These are phyloP conservation scores for Verbena officinalis DNA, from an alignment of 257 asterid genomes.

Conservation along the genomic window DNA sequence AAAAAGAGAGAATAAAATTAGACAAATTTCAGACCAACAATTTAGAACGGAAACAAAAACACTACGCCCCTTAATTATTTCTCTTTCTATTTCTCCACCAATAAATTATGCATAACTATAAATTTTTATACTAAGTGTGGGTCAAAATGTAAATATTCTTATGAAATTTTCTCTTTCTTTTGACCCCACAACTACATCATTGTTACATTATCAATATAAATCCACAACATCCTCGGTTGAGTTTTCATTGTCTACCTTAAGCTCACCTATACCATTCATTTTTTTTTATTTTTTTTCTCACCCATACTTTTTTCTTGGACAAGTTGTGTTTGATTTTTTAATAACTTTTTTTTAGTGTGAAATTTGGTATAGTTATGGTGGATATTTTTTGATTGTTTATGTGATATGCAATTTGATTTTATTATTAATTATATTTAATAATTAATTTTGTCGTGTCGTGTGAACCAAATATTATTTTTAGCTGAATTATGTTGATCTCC, in stretches of 20 bases:
- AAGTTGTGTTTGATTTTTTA: not conserved
- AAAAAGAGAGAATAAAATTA: constrained; percentile 13
- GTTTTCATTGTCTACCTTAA: constrained; percentile 1
- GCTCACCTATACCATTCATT: constrained; percentile 19
- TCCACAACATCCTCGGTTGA: too few relatives aligned
- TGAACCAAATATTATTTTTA: not conserved
- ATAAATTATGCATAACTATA: not conserved
- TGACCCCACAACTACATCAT: too few relatives aligned
- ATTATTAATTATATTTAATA: not conserved
- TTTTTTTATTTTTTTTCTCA: not conserved
- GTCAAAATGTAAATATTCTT: not conserved
- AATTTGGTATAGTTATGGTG: too few relatives aligned
- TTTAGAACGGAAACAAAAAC: constrained; percentile 11
- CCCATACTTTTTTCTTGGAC: not conserved
- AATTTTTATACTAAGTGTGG: not conserved
- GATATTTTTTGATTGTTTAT: not conserved
- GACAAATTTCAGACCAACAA: constrained; percentile 19
- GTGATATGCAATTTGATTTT: not conserved
- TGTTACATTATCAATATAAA: too few relatives aligned
- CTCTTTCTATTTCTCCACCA: not conserved
- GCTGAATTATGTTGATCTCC: not conserved
- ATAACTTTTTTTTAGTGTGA: too few relatives aligned
- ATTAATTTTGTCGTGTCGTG: not conserved
- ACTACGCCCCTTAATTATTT: not conserved
- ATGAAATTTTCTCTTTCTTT: too few relatives aligned